Percentiles rank a stretch among this genome's conserved stretches.
Conservation (phyloP, 2,329 filamentous ascomycete species). For the Xylaria sp. region DNA sequence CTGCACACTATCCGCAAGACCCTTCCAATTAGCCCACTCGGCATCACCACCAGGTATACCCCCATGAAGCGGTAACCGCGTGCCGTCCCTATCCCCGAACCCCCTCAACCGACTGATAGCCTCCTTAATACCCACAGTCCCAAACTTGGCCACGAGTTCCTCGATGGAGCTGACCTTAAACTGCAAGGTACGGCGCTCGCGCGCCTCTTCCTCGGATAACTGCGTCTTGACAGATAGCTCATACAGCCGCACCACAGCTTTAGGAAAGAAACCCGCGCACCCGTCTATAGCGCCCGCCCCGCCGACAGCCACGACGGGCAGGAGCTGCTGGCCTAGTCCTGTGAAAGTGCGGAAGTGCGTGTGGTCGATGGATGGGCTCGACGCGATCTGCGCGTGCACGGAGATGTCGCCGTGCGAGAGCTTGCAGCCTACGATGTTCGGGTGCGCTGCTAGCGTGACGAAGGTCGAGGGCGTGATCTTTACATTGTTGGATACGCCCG, state of each 20-base stretch:
- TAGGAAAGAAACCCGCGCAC: slow-evolving; percentile 66
- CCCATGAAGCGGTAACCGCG: slow-evolving; percentile 67
- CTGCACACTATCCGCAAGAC: slow-evolving; percentile 56
- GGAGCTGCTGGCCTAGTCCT: slow-evolving; percentile 73
- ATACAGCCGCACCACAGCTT: slow-evolving; percentile 68
- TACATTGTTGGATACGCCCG: slow-evolving; percentile 74
- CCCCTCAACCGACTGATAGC: slow-evolving; percentile 68
- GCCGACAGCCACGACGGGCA: slow-evolving; percentile 57
- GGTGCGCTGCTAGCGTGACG: slow-evolving; percentile 66
- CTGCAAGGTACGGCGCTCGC: slow-evolving; percentile 66
- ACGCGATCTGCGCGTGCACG: slow-evolving; percentile 70
- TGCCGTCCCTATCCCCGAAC: slow-evolving; percentile 69
- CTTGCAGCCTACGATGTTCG: slow-evolving; percentile 76
- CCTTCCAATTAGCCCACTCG: slow-evolving; percentile 61
- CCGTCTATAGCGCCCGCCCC: slow-evolving; percentile 54
- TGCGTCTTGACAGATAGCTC: slow-evolving; percentile 54
- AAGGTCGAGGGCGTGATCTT: slow-evolving; percentile 68
- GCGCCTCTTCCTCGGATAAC: slow-evolving; percentile 53
- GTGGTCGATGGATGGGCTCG: slow-evolving; percentile 69
- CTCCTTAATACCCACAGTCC: slow-evolving; percentile 74
- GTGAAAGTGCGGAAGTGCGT: slow-evolving; percentile 70
- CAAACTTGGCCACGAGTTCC: slow-evolving; percentile 69
- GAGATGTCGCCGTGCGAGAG: slow-evolving; percentile 75
- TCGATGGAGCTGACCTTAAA: slow-evolving; percentile 71
- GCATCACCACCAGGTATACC: slow-evolving; percentile 67